phyloP scores from a whole-genome alignment of 2,329 filamentous ascomycete genomes.

The Apiospora phragmitis region DNA sequence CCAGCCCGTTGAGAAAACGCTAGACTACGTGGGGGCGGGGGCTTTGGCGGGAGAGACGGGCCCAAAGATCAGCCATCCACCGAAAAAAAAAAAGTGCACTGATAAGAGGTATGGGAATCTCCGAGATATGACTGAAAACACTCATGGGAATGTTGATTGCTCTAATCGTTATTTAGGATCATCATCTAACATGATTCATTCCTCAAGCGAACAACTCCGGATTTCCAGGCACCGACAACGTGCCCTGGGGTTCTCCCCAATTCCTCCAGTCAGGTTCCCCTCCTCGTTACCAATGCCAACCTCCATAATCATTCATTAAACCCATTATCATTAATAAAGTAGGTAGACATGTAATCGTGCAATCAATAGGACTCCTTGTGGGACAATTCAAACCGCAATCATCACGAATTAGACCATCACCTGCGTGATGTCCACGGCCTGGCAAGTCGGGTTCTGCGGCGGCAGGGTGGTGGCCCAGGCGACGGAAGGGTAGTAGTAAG shows the following conservation, averaged over 20 bases:
- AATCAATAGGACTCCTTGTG: neutral
- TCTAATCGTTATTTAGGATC: neutral
- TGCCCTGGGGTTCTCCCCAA: neutral
- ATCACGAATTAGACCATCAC: neutral
- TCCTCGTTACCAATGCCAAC: neutral
- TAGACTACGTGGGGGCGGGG: neutral
- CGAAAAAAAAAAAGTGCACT: too few relatives aligned
- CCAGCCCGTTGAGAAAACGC: neutral
- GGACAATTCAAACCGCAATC: too few relatives aligned
- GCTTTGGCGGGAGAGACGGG: neutral
- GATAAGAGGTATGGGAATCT: neutral
- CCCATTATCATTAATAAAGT: neutral
- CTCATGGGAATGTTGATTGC: neutral
- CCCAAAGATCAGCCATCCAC: too few relatives aligned
- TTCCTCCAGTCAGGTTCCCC: neutral
- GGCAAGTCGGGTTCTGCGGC: conserved; percentile 38
- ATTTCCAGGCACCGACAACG: neutral
- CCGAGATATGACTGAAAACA: neutral
- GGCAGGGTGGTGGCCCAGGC: conserved; percentile 29
- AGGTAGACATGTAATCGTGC: neutral
- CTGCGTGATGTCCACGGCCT: conserved; percentile 29
- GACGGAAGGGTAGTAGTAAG: conserved; percentile 36
- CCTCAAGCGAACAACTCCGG: neutral
- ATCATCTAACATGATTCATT: neutral
- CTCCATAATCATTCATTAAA: neutral